Conservation (phyloP, 257 asterid species). For the Penstemon newberryi region DNA sequence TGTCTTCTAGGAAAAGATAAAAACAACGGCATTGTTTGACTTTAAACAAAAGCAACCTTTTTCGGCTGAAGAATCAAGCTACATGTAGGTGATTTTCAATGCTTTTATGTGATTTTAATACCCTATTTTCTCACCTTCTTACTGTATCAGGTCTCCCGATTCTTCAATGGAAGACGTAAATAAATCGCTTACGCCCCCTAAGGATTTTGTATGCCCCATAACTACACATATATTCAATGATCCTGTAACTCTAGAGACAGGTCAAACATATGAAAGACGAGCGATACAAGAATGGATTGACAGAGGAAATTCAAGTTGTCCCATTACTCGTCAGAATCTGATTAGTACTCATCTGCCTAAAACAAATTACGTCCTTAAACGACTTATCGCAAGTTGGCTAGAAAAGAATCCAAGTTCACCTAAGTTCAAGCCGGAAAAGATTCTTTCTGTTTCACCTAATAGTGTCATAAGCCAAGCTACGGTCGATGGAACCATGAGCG, state of each 20-base stretch:
- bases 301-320: constrained; percentile 71
- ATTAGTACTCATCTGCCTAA: constrained; percentile 55
- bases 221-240: constrained; percentile 69
- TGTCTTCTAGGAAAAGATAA: constrained; percentile 60
- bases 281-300: constrained; percentile 90
- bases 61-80: constrained; percentile 42
- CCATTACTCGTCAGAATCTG: constrained; percentile 77
- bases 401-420: constrained; percentile 37
- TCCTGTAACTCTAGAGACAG: constrained; percentile 87
- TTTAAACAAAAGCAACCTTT: constrained; percentile 35
- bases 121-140: constrained; percentile 12
- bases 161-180: constrained; percentile 51
- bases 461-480: constrained; percentile 55
- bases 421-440: constrained; percentile 23
- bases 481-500: constrained; percentile 44
- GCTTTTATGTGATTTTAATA: constrained; percentile 11
- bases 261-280: constrained; percentile 71
- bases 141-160: constrained; percentile 42
- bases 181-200: constrained; percentile 45
- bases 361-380: constrained; percentile 77
- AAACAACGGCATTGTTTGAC: constrained; percentile 41
- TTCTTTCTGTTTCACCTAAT: constrained; percentile 43
- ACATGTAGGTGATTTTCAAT: constrained; percentile 36
- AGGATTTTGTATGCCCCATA: constrained; percentile 86
- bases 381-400: constrained; percentile 81